Conservation (phyloP, 1,284 basidiomycete genomes). For the Pseudomicrostroma phylloplanum region DNA sequence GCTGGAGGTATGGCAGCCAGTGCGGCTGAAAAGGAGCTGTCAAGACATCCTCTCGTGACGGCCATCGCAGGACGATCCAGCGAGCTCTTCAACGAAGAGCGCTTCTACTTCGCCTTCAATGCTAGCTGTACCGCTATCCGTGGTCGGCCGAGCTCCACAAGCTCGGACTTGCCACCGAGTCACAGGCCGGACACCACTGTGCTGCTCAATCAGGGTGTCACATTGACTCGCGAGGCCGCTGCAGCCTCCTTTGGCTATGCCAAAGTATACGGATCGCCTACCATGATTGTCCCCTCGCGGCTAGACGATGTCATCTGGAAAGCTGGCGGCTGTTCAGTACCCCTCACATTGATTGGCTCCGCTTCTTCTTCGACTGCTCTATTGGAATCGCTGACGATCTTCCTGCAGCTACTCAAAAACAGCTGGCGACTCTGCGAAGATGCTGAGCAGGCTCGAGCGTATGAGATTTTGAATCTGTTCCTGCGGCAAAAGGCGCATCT, state of each 20-base stretch:
- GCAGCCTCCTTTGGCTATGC: constrained; percentile 26
- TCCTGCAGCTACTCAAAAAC: constrained; percentile 69
- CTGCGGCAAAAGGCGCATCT: constrained; percentile 67
- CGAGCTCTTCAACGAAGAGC: constrained; percentile 26
- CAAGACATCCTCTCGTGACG: constrained; percentile 27
- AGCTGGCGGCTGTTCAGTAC: constrained; percentile 72
- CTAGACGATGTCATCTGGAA: constrained; percentile 74
- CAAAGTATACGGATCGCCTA: constrained; percentile 39
- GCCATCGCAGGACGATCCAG: constrained; percentile 29
- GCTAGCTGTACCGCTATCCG: constrained; percentile 18
- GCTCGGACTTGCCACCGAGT: constrained; percentile 12
- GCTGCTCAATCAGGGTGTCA: constrained; percentile 31
- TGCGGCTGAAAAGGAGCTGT: constrained; percentile 24
- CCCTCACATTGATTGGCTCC: constrained; percentile 71
- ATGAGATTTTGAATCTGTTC: constrained; percentile 73
- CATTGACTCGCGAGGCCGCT: constrained; percentile 24
- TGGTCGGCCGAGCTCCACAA: not conserved
- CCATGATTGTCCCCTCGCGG: constrained; percentile 60
- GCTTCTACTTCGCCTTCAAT: constrained; percentile 36
- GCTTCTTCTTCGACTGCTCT: constrained; percentile 61
- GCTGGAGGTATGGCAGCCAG: not conserved
- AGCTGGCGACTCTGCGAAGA: constrained; percentile 64
- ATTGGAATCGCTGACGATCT: constrained; percentile 64
- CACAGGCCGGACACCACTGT: constrained; percentile 20
- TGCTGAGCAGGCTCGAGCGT: constrained; percentile 51